Evolutionary conservation across 225 moss, liverwort and hornwort genomes (phyloP), one percentile per base, ranked within the genome.

Genomic region (Asterella californica): DNA sequence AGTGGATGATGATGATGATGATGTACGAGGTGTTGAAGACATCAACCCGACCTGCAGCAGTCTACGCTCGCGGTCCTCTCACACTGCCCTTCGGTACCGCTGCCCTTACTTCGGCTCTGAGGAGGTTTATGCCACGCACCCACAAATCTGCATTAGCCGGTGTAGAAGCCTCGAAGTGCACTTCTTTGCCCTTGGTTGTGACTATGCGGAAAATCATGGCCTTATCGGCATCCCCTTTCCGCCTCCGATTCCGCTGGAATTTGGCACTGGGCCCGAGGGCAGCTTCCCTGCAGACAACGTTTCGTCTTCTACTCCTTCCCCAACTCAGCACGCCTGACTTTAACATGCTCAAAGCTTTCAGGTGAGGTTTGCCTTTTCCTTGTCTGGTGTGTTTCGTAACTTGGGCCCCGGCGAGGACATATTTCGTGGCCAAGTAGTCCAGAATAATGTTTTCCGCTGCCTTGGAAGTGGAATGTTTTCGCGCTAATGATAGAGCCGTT

Each of bases 61-160:
- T 7, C 79, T 82, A 85, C 2, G 65, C 60, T 74, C 69, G 77
- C 49, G 54, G 68, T 73, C 71, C 72, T 60, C 68, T 78, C 45
- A 24, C 72, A 53, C 57, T 57, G 24, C 72, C 77, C 34, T 54
- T 82, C 7, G 79, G 42, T 45, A 70, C 29, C 22, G 73, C 33
- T 34, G 63, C 42, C 78, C 70, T 86, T 25, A 61, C 76, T 61
- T 89, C 84, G 25, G 64, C 37, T 18, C 72, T 82, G 65, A 86
- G 70, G 12, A 89, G 82, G 30, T 83, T 89, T 49, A 89, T 87
- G 12, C 89, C 89, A 32, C 89, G 84, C 17, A 89, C 89, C 89
- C 89, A 89, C 33, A 89, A 65, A 33, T 85, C 89, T 0, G 89
- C 89, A 32, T 83, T 78, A 48, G 83, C 82, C 5, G 77, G 83